Evolutionary conservation across 2,329 filamentous ascomycete genomes (phyloP).

Genomic region (Ceratocystis huliohia): DNA sequence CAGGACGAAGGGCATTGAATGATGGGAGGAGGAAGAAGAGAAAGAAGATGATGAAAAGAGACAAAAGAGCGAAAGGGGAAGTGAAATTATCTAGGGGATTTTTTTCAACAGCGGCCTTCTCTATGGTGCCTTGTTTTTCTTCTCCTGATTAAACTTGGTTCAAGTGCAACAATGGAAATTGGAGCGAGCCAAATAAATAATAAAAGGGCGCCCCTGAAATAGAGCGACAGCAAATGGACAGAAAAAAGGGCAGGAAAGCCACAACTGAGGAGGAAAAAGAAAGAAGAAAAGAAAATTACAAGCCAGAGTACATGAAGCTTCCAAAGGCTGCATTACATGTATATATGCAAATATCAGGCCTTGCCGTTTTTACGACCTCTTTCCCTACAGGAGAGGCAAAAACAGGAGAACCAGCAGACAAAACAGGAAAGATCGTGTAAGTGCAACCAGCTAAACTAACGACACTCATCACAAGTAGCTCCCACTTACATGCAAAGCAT

Average conservation of each 20-base stretch:
- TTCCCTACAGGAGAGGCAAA: not conserved
- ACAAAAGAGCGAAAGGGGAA: not conserved
- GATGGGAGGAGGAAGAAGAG: not conserved
- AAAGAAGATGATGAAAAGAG: not conserved
- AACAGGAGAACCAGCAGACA: not conserved
- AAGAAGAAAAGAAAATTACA: not conserved
- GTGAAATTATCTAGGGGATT: not conserved
- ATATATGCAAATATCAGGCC: not conserved
- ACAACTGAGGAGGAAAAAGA: not conserved
- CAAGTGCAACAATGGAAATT: constrained; percentile 8
- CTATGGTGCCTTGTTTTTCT: not conserved
- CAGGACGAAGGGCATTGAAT: not conserved
- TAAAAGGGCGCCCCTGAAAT: not conserved
- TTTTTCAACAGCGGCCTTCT: not conserved
- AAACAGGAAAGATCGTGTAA: not conserved
- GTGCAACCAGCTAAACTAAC: not conserved
- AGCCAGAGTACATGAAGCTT: not conserved
- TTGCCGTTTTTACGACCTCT: not conserved
- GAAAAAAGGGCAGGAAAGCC: not conserved
- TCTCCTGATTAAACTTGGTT: not conserved
- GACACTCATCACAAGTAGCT: no score
- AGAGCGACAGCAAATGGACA: no score
- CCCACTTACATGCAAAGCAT: no score
- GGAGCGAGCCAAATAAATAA: not conserved
- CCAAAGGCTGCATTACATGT: not conserved